phyloP scores from a whole-genome alignment of 352 stramenopile species.

The Globisporangium yorkense region DNA sequence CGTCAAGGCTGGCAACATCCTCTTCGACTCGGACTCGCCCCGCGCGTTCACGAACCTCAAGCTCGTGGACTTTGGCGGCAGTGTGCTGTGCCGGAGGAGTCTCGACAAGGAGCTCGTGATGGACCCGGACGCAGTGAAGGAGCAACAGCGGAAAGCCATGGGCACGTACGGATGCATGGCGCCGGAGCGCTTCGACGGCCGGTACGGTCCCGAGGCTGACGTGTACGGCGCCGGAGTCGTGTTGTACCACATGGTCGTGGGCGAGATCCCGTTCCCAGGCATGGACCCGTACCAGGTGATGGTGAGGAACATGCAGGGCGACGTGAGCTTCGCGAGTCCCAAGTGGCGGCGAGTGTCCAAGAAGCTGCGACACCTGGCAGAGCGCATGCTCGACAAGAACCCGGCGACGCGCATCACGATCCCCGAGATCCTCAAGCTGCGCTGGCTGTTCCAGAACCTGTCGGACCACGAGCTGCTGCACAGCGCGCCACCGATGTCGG shows the following conservation, averaged over 20 bases:
- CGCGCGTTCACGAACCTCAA: slow-evolving; percentile 47
- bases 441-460: slow-evolving; percentile 39
- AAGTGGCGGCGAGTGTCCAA: slow-evolving; percentile 33
- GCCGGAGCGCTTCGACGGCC: slow-evolving; percentile 50
- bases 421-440: slow-evolving; percentile 40
- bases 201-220: slow-evolving; percentile 39
- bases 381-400: slow-evolving; percentile 51
- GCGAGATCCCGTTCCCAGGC: slow-evolving; percentile 39
- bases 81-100: slow-evolving; percentile 7
- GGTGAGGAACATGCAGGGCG: slow-evolving; percentile 56
- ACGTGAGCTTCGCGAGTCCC: slow-evolving; percentile 34
- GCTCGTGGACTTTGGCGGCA: slow-evolving; percentile 65
- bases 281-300: slow-evolving; percentile 43
- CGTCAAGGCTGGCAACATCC: slow-evolving; percentile 57
- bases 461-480: slow-evolving; percentile 9
- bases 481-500: background rate
- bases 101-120: background rate
- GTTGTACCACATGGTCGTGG: slow-evolving; percentile 56
- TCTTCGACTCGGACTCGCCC: slow-evolving; percentile 40
- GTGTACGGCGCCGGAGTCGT: slow-evolving; percentile 60
- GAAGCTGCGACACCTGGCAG: slow-evolving; percentile 24
- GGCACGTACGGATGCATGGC: slow-evolving; percentile 66
- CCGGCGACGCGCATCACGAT: slow-evolving; percentile 39
- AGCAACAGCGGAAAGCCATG: slow-evolving; percentile 14
- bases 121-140: slow-evolving; percentile 2